Evolutionary conservation across 176 grass and related monocot species (phyloP), one percentile per base, ranked within the genome.

Genomic region (Oryza brachyantha): DNA sequence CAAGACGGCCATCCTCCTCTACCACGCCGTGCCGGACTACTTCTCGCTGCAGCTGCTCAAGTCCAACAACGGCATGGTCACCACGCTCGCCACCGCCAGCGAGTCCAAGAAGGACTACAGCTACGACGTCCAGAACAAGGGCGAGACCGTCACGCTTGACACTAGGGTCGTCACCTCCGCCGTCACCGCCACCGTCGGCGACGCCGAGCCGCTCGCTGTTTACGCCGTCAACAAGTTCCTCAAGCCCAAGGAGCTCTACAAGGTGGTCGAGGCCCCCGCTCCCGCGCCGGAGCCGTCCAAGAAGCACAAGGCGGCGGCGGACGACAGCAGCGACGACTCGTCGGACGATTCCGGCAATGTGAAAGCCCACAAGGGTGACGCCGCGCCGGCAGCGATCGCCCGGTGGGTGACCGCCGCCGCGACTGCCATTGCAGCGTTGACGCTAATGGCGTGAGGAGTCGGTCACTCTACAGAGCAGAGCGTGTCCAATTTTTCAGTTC

Each of bases 231-330:
- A 32, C 83, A 91, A 88, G 54, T 88, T 96, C 66, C 78, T 96
- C n/a, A 35, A 92, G 71, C 93, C 93, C 14, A 85, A 86, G 71
- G 93, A 96, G 77, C 41, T 96, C 26, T 96, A 84, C 84, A 96
- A 90, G 84, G 75, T 72, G 35, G 52, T 66, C 19, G 21, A 83
- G 70, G 79, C 84, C 11, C 78, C 80, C 0, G 79, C 85, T 1
- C 85, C 87, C 0, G 79, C 84, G 7, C 93, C 89, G 12, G 86
- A 84, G 60, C 89, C 87, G 10, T 74, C 86, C 35, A 84, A 80
- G 70, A 87, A 83, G 74, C 80, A 80, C 13, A 68, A 67, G 21
- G 34, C 11, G 17, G 37, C 31, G 1, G 27, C 27, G 3, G 41
- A 34, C 4, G 75, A 42, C 28, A 24, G 3, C 22, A 25, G 7